Conservation (phyloP, 2,329 filamentous ascomycete species). For the Thyridium curvatum region DNA sequence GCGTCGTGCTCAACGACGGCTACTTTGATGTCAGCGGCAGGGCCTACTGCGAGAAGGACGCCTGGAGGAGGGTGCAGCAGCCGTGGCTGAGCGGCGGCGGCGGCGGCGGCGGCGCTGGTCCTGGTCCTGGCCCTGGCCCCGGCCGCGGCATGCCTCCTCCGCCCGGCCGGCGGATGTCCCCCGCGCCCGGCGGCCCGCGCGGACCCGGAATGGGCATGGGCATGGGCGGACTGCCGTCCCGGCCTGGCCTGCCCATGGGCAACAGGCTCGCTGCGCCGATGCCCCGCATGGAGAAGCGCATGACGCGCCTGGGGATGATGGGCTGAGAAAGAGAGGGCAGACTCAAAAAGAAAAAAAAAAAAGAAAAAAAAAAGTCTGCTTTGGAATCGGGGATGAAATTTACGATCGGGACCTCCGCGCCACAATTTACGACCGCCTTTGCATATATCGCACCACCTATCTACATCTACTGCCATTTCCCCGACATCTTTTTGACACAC, state of each 20-base stretch:
- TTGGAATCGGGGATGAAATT: too few species aligned
- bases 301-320: conserved; percentile 55
- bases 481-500: too few species aligned
- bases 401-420: too few species aligned
- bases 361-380: too few species aligned
- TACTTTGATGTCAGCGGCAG: conserved; percentile 84
- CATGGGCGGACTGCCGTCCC: conserved; percentile 3
- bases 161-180: too few species aligned
- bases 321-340: too few species aligned
- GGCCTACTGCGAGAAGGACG: conserved; percentile 84
- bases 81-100: conserved; percentile 3
- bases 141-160: conserved; percentile 9
- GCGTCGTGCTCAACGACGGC: conserved; percentile 66
- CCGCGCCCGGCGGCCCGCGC: conserved; percentile 1
- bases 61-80: conserved; percentile 49
- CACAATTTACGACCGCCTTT: too few species aligned
- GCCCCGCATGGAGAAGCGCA: conserved; percentile 55
- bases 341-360: too few species aligned
- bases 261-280: conserved; percentile 26
- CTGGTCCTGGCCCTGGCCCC: too few species aligned
- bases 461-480: too few species aligned
- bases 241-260: conserved; percentile 23
- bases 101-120: conserved; percentile 6
- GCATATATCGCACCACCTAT: too few species aligned
- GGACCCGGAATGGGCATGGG: conserved; percentile 5